Base-by-base conservation (phyloP, 148 eudicot genomes). In the Hydrangea macrophylla region DNA sequence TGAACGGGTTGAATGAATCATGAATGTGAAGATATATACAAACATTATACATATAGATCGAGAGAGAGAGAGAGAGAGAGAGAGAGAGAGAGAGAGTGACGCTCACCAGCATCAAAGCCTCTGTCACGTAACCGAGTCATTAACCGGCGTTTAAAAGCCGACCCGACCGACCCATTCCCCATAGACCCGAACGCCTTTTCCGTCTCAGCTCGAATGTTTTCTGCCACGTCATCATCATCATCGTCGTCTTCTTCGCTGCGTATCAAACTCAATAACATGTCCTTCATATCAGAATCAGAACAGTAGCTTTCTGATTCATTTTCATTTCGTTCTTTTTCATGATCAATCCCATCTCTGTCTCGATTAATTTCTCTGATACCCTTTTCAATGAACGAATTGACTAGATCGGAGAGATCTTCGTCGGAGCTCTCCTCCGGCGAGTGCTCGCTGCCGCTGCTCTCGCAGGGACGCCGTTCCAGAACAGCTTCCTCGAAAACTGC, bases 21-120 rank as follows among this genome's bases (percentile, higher is more conserved):
- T n/a, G n/a, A n/a, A n/a, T n/a, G n/a, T n/a, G n/a, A n/a, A n/a
- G n/a, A n/a, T n/a, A n/a, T n/a, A n/a, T n/a, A n/a, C n/a, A n/a
- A n/a, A n/a, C n/a, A n/a, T n/a, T 39, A 39, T 39, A 39, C 11
- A 9, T 39, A 39, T 39, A 39, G 44, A 39, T 39, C 8, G 8
- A 39, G 8, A 2, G 1, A 39, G 8, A 42, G 20, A 45, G 53
- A 48, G 53, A 48, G 23, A 48, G n/a, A 56, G 27, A 56, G 25
- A n/a, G n/a, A 22, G 2, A 11, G 25, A 6, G 59, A 6, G 9
- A 44, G 35, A 69, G 17, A 32, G 67, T 31, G 44, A 22, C 32
- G 72, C 74, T 80, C 55, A 92, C 96, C 96, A 42, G 93, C 87
- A 72, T 92, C 88, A 44, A 82, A 81, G 37, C 92, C 92, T 69